Percentiles rank a stretch among this genome's conserved stretches.
Conservation (phyloP, 2,329 filamentous ascomycete genomes). For the Trichoderma sp. region DNA sequence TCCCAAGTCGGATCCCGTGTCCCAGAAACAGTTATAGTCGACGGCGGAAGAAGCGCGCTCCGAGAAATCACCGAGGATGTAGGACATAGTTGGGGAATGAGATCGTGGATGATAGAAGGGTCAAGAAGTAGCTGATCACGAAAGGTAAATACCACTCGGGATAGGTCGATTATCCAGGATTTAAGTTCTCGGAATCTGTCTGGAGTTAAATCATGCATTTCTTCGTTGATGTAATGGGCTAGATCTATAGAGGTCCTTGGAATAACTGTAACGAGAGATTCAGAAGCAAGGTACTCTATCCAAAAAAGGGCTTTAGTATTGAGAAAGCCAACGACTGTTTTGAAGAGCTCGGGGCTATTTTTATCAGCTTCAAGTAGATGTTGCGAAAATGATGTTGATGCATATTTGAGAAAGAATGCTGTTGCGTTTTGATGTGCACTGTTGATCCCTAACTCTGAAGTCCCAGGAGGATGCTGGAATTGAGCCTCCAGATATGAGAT, state of each 20-base stretch:
- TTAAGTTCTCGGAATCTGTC: neutral
- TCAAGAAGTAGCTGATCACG: neutral
- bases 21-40: neutral
- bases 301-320: neutral
- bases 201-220: neutral
- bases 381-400: neutral
- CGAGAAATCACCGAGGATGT: neutral
- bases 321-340: neutral
- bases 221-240: neutral
- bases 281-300: constrained; percentile 1
- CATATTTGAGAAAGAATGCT: neutral
- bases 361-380: neutral
- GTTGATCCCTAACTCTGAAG: neutral
- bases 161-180: constrained; percentile 5
- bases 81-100: constrained; percentile 11
- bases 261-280: neutral
- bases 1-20: neutral
- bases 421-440: neutral
- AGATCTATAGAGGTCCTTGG: constrained; percentile 8
- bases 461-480: neutral
- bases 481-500: constrained; percentile 8
- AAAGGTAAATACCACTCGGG: constrained; percentile 1
- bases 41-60: neutral
- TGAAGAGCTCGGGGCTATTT: neutral
- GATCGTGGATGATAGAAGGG: constrained; percentile 4